Percentiles rank a stretch among this genome's conserved stretches.
These are phyloP conservation scores for Carex pumila DNA, from an alignment of 176 grass and related monocot genomes.

Conservation along the genomic window DNA sequence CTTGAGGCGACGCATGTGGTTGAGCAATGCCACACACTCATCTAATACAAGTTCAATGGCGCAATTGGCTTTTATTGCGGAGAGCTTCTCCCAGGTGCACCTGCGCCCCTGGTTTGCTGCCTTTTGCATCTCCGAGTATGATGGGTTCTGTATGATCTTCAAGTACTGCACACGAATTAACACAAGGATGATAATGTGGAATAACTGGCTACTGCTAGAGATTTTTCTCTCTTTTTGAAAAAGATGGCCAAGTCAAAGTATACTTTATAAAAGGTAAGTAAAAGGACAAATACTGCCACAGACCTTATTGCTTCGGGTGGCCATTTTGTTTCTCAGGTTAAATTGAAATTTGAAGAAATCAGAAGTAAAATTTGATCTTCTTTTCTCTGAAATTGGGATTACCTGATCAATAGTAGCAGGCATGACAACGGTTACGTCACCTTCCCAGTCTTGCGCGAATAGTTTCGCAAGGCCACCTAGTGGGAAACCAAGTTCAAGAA, in stretches of 20 bases:
- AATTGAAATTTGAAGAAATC: neutral
- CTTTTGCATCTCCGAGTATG: slow-evolving; percentile 79
- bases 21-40: slow-evolving; percentile 78
- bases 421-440: slow-evolving; percentile 91
- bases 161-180: slow-evolving; percentile 51
- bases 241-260: neutral
- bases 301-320: neutral
- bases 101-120: slow-evolving; percentile 74
- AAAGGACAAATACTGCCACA: neutral
- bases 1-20: slow-evolving; percentile 79
- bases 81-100: slow-evolving; percentile 87
- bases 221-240: neutral
- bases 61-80: slow-evolving; percentile 88
- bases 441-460: slow-evolving; percentile 96
- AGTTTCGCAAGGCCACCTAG: slow-evolving; percentile 77
- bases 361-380: neutral
- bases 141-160: slow-evolving; percentile 88
- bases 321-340: neutral
- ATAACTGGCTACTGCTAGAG: neutral
- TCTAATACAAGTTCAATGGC: slow-evolving; percentile 79
- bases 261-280: neutral
- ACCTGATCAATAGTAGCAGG: slow-evolving; percentile 86
- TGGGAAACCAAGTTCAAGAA: slow-evolving; percentile 82
- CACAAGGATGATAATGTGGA: neutral
- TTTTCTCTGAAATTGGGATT: slow-evolving; percentile 13